Evolutionary conservation across 495 filamentous ascomycete genomes (phyloP).

Genomic region (Hypoxylon lienhwacheense): DNA sequence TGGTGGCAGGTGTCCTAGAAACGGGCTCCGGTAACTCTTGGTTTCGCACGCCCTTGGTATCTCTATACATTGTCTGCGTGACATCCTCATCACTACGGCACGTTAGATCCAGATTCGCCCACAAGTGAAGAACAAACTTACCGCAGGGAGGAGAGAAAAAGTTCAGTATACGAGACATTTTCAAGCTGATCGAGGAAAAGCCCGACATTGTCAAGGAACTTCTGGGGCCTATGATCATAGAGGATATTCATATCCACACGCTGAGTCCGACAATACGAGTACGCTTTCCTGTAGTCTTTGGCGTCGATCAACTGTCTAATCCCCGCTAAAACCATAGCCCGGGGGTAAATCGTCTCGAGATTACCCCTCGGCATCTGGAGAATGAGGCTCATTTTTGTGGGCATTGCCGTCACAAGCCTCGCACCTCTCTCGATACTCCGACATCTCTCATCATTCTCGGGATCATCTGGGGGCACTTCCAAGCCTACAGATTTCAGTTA

Average conservation of each 20-base stretch:
- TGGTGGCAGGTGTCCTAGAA: not conserved
- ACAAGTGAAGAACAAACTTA: slow-evolving; percentile 45
- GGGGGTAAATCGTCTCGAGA: slow-evolving; percentile 90
- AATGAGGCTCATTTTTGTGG: slow-evolving; percentile 76
- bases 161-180: slow-evolving; percentile 81
- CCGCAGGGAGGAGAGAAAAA: slow-evolving; percentile 89
- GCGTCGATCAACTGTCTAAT: slow-evolving; percentile 76
- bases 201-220: slow-evolving; percentile 74
- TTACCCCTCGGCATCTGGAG: slow-evolving; percentile 96
- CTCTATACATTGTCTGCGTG: slow-evolving; percentile 87
- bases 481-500: slow-evolving; percentile 56
- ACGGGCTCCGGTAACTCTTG: slow-evolving; percentile 24
- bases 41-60: slow-evolving; percentile 59
- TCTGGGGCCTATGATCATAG: slow-evolving; percentile 84
- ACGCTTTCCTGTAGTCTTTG: slow-evolving; percentile 81
- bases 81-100: slow-evolving; percentile 82
- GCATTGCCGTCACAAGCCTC: slow-evolving; percentile 84
- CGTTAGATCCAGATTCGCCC: slow-evolving; percentile 6
- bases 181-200: slow-evolving; percentile 86
- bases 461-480: slow-evolving; percentile 82
- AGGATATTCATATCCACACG: slow-evolving; percentile 97
- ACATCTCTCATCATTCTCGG: slow-evolving; percentile 89
- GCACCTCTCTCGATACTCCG: slow-evolving; percentile 89
- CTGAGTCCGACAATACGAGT: slow-evolving; percentile 83
- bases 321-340: slow-evolving; percentile 87